Evolutionary conservation across 495 filamentous ascomycete species (phyloP), one percentile per base, ranked within the genome.

Genomic region (Hypoxylon fragiforme): DNA sequence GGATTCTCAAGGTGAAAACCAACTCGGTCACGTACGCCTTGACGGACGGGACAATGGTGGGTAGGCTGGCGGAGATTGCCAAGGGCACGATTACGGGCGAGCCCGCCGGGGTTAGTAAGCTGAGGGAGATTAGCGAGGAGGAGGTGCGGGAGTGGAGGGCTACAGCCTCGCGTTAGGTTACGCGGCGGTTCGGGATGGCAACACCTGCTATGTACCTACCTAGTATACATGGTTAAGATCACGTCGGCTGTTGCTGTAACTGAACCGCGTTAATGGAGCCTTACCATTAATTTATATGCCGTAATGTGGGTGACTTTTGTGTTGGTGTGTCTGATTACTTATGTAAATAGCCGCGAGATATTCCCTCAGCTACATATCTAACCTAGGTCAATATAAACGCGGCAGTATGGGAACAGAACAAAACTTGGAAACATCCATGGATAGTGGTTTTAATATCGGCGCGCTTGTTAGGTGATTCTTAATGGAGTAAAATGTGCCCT

Each of bases 21-120:
- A 74, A 66, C 34, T 84, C 83, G 9, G 81, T 80, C 0, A 85
- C 85, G 18, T 90, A 89, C 60, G 73, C 82, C 0, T 62, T 86
- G 18, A 70, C 66, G 19, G 68, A 67, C 45, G 78, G 75, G 65
- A 81, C 73, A 40, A 57, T 76, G 9, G 40, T 94, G 11, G 80
- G 85, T 1, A 73, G 83, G 14, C 79, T 77, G 4, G 75, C 85
- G 14, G 86, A 95, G 68, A 75, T 91, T 11, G 86, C 87, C 0
- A 90, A 91, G 77, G 88, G 87, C 2, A 76, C 84, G 6, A 70
- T 88, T 0, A 88, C 82, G 11, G 90, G 92, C 2, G 80, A 85
- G 68, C 74, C 84, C 15, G 87, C 91, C 28, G 67, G 71, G 19
- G 82, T 92, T 32, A 96, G 92, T 56, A 87, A 85, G 69, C 71